A percentile compares a stretch with the other conserved stretches of the same genome.
phyloP scores from a whole-genome alignment of 129 eudicot genomes.

The Artemisia annua region DNA sequence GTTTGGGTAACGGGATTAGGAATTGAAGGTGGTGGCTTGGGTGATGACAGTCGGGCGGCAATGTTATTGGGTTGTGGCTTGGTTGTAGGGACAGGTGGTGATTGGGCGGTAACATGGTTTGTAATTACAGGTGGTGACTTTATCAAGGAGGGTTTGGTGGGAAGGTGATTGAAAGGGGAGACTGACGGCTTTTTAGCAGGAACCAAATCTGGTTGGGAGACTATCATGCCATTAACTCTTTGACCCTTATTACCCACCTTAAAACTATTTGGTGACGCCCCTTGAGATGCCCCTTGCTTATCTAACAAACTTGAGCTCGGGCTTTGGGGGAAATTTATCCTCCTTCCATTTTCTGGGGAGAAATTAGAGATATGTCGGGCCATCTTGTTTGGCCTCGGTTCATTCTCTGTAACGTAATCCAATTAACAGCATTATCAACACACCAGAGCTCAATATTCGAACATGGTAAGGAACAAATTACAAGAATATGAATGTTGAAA shows the following conservation, averaged over 20 bases:
- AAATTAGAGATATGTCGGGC: slow-evolving; percentile 45
- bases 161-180: slow-evolving; percentile 19
- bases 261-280: slow-evolving; percentile 22
- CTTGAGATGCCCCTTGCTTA: slow-evolving; percentile 42
- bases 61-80: slow-evolving; percentile 27
- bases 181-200: slow-evolving; percentile 30
- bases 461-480: slow-evolving; percentile 18
- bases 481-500: slow-evolving; percentile 19
- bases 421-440: background rate
- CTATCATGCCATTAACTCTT: slow-evolving; percentile 44
- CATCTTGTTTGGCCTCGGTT: slow-evolving; percentile 57
- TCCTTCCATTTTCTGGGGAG: slow-evolving; percentile 46
- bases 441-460: too few relatives aligned
- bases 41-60: slow-evolving; percentile 18
- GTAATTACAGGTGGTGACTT: slow-evolving; percentile 33
- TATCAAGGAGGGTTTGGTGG: slow-evolving; percentile 29
- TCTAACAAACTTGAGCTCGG: slow-evolving; percentile 36
- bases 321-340: slow-evolving; percentile 32
- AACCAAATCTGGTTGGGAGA: slow-evolving; percentile 27
- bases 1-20: slow-evolving; percentile 15
- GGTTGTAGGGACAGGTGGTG: slow-evolving; percentile 10
- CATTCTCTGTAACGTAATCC: slow-evolving; percentile 51
- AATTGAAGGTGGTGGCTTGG: slow-evolving; percentile 13
- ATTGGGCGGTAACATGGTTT: slow-evolving; percentile 23
- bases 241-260: slow-evolving; percentile 30